Percentiles rank a stretch among this genome's conserved stretches.
phyloP scores from a whole-genome alignment of 176 grass and related monocot species.

The Raddia distichophylla region DNA sequence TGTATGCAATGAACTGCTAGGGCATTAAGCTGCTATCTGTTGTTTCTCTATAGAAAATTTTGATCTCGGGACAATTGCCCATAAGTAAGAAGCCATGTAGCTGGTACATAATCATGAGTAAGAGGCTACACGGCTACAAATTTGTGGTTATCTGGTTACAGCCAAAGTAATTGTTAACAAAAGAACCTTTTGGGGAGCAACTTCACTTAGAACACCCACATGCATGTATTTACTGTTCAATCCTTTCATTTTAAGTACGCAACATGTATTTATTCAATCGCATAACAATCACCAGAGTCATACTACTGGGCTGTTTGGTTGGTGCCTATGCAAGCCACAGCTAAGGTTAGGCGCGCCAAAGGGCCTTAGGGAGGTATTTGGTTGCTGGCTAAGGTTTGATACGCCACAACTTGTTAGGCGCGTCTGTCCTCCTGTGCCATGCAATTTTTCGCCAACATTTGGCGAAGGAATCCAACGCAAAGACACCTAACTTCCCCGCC shows the following conservation, averaged over 20 bases:
- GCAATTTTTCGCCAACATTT: too few relatives aligned
- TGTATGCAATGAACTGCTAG: neutral
- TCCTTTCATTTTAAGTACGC: neutral
- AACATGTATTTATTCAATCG: neutral
- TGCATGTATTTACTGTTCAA: neutral
- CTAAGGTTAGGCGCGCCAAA: too few relatives aligned
- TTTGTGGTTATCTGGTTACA: neutral
- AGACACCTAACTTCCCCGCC: too few relatives aligned
- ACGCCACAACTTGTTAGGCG: too few relatives aligned
- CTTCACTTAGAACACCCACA: neutral
- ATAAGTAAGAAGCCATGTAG: neutral
- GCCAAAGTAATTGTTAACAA: neutral
- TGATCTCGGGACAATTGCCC: neutral
- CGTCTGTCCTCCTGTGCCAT: too few relatives aligned
- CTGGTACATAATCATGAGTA: neutral
- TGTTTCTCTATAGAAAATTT: slow-evolving; percentile 36
- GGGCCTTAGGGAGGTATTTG: too few relatives aligned
- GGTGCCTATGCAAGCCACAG: too few relatives aligned
- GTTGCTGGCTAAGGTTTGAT: too few relatives aligned
- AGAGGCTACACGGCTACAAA: neutral
- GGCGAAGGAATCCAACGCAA: too few relatives aligned
- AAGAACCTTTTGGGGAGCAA: neutral
- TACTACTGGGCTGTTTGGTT: too few relatives aligned
- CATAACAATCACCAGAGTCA: too few relatives aligned
- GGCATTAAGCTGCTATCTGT: neutral